phyloP scores from a whole-genome alignment of 352 stramenopile genomes.

The Globisporangium nunn region DNA sequence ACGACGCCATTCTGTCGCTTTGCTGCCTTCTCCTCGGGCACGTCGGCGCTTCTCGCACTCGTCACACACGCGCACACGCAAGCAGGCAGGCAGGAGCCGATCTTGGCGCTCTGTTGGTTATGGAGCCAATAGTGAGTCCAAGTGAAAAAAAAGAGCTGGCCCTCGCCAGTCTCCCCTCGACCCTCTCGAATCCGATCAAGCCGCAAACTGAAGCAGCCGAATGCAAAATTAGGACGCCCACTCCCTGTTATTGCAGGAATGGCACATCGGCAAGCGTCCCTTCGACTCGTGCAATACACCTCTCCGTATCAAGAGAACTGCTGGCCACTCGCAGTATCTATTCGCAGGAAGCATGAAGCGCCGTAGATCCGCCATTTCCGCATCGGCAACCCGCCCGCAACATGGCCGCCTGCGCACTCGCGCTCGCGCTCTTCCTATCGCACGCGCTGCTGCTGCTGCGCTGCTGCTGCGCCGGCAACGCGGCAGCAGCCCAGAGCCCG shows the following conservation, averaged over 20 bases:
- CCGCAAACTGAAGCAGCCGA: not conserved
- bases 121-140: not conserved
- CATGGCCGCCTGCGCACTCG: not conserved
- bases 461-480: not conserved
- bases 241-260: too few relatives aligned
- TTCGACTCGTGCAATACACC: too few relatives aligned
- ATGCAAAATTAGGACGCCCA: not conserved
- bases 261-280: too few relatives aligned
- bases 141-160: constrained; percentile 3
- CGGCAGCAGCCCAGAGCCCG: constrained; percentile 9
- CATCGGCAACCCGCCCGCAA: too few relatives aligned
- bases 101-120: not conserved
- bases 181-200: not conserved
- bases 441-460: not conserved
- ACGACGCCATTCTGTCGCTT: constrained; percentile 10
- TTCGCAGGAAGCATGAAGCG: too few relatives aligned
- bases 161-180: not conserved
- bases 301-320: too few relatives aligned
- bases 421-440: not conserved
- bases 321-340: too few relatives aligned
- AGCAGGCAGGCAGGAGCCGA: too few relatives aligned
- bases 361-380: too few relatives aligned
- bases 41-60: constrained; percentile 2
- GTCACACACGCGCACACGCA: not conserved
- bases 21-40: constrained; percentile 3